Evolutionary conservation across 1,284 basidiomycete species (phyloP).

Genomic region (Papiliotrema fonsecae): DNA sequence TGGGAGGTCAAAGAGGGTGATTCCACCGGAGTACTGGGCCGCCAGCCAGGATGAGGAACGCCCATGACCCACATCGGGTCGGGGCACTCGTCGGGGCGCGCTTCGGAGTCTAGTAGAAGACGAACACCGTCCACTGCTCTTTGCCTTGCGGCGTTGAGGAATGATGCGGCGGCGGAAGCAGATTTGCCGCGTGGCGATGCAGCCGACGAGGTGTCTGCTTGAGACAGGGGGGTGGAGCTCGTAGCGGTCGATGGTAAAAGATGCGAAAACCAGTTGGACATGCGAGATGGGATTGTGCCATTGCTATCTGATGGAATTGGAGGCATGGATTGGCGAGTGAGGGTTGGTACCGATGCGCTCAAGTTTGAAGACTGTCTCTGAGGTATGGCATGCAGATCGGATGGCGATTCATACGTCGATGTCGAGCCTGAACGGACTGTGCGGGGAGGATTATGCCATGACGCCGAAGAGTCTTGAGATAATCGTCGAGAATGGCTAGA

Average conservation of each 20-base stretch:
- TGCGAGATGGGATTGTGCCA: slow-evolving; percentile 26
- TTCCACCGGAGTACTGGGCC: slow-evolving; percentile 35
- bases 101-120: slow-evolving; percentile 75
- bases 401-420: slow-evolving; percentile 18
- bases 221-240: slow-evolving; percentile 6
- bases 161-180: slow-evolving; percentile 34
- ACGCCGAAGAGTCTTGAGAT: slow-evolving; percentile 30
- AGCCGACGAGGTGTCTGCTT: slow-evolving; percentile 2
- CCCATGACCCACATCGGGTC: slow-evolving; percentile 82
- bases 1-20: slow-evolving; percentile 10
- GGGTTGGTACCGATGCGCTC: slow-evolving; percentile 29
- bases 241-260: slow-evolving; percentile 31
- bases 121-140: slow-evolving; percentile 55
- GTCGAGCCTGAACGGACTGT: slow-evolving; percentile 22
- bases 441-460: slow-evolving; percentile 18
- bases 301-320: slow-evolving; percentile 18
- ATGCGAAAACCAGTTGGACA: slow-evolving; percentile 44
- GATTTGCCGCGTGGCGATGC: slow-evolving; percentile 36
- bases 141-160: slow-evolving; percentile 44
- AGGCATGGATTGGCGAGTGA: slow-evolving; percentile 27
- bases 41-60: slow-evolving; percentile 59
- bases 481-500: slow-evolving; percentile 19
- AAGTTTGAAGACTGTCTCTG: slow-evolving; percentile 23
- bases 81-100: slow-evolving; percentile 66
- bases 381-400: slow-evolving; percentile 22